A percentile compares a stretch with the other conserved stretches of the same genome.
phyloP scores from a whole-genome alignment of 805 yeast species.

The Torulaspora delbrueckii region DNA sequence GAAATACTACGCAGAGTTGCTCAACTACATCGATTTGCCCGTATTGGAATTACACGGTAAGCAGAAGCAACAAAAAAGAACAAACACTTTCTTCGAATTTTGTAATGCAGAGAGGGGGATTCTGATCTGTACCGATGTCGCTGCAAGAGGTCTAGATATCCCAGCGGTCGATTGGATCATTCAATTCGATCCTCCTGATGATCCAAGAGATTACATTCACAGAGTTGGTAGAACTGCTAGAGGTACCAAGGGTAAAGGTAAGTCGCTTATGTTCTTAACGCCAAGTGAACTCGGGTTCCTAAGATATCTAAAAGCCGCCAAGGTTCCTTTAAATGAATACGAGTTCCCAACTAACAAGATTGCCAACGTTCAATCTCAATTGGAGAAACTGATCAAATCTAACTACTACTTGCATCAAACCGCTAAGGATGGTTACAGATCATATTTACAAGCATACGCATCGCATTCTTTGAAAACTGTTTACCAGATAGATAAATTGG shows the following conservation, averaged over 20 bases:
- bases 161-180: slow-evolving; percentile 99
- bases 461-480: slow-evolving; percentile 95
- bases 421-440: slow-evolving; percentile 96
- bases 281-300: slow-evolving; percentile 93
- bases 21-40: slow-evolving; percentile 94
- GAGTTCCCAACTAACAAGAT: slow-evolving; percentile 93
- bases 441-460: slow-evolving; percentile 95
- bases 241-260: slow-evolving; percentile 85
- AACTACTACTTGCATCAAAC: slow-evolving; percentile 92
- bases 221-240: slow-evolving; percentile 99
- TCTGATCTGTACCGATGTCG: slow-evolving; percentile 94
- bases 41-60: slow-evolving; percentile 96
- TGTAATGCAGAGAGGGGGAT: slow-evolving; percentile 96
- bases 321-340: slow-evolving; percentile 94
- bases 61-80: slow-evolving; percentile 97
- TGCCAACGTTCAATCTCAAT: slow-evolving; percentile 92
- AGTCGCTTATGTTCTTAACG: slow-evolving; percentile 88
- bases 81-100: slow-evolving; percentile 96
- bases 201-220: slow-evolving; percentile 98
- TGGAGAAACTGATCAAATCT: slow-evolving; percentile 83
- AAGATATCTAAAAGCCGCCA: slow-evolving; percentile 91
- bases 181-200: slow-evolving; percentile 99
- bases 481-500: slow-evolving; percentile 91
- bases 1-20: slow-evolving; percentile 88
- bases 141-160: slow-evolving; percentile 97